These are phyloP conservation scores for Phaffia australis DNA, from an alignment of 768 basidiomycete genomes.

Conservation along the genomic window DNA sequence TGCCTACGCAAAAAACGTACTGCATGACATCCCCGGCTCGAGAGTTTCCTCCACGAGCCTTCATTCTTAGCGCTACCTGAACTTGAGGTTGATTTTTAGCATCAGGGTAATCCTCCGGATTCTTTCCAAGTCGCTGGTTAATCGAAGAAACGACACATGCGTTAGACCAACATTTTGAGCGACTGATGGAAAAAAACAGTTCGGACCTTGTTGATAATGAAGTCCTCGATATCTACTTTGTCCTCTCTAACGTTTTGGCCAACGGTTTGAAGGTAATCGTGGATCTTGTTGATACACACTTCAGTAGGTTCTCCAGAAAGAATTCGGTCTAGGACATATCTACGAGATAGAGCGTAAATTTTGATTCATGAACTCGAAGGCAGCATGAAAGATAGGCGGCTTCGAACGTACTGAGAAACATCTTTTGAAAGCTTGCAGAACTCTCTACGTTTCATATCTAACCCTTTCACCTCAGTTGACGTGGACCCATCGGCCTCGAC, in stretches of 20 bases:
- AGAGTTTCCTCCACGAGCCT: constrained; percentile 66
- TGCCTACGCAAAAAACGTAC: constrained; percentile 76
- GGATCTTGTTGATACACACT: constrained; percentile 75
- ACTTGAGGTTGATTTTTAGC: constrained; percentile 92
- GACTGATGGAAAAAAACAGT: neutral
- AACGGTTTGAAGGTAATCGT: constrained; percentile 71
- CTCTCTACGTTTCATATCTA: constrained; percentile 98
- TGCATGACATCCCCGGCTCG: constrained; percentile 86
- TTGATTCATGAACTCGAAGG: neutral
- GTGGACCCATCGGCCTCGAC: constrained; percentile 71
- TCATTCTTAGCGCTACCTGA: constrained; percentile 85
- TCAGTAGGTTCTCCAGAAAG: constrained; percentile 86
- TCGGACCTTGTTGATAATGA: constrained; percentile 81
- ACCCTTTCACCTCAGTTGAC: constrained; percentile 81
- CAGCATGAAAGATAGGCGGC: neutral
- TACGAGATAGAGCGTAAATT: constrained; percentile 33
- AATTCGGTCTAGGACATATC: constrained; percentile 80
- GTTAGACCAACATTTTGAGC: neutral
- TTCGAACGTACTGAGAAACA: constrained; percentile 64
- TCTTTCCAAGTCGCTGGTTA: constrained; percentile 78
- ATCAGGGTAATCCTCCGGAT: constrained; percentile 93
- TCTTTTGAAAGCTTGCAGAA: constrained; percentile 84
- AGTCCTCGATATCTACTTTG: constrained; percentile 75
- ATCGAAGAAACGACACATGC: neutral
- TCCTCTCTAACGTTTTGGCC: constrained; percentile 70